Evolutionary conservation across 2,329 filamentous ascomycete species (phyloP).

Genomic region (Aspergillus aculeatinus): DNA sequence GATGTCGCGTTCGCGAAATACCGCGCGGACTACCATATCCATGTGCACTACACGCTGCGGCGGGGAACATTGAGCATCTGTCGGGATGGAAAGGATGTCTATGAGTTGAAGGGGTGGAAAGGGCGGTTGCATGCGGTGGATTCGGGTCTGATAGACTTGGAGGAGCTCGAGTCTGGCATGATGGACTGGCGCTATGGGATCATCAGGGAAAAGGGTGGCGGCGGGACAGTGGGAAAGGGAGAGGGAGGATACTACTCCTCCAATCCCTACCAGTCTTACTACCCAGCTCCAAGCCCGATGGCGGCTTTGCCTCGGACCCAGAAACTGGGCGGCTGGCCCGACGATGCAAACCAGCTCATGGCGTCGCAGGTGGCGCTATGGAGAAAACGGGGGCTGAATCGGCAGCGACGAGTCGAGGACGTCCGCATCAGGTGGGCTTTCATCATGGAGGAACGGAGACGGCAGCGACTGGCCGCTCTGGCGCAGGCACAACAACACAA

Average conservation of each 20-base stretch:
- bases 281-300: background rate
- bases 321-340: conserved; percentile 5
- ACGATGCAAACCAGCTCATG: conserved; percentile 7
- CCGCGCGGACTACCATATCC: conserved; percentile 34
- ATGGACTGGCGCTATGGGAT: background rate
- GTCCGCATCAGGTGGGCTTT: conserved; percentile 11
- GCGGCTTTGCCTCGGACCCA: background rate
- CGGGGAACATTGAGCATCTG: conserved; percentile 29
- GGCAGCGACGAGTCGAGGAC: conserved; percentile 10
- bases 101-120: conserved; percentile 28
- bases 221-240: background rate
- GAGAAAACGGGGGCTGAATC: conserved; percentile 4
- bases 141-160: background rate
- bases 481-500: background rate
- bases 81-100: conserved; percentile 28
- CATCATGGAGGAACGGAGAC: conserved; percentile 14
- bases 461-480: conserved; percentile 5
- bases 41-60: conserved; percentile 28
- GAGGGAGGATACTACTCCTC: background rate
- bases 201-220: background rate
- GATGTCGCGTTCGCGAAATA: conserved; percentile 29
- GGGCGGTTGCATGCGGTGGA: conserved; percentile 15
- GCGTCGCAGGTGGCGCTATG: conserved; percentile 15
- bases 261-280: background rate
- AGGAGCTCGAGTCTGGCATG: background rate